These are phyloP conservation scores for Vicia faba DNA, from an alignment of 306 rosid genomes.

Conservation along the genomic window DNA sequence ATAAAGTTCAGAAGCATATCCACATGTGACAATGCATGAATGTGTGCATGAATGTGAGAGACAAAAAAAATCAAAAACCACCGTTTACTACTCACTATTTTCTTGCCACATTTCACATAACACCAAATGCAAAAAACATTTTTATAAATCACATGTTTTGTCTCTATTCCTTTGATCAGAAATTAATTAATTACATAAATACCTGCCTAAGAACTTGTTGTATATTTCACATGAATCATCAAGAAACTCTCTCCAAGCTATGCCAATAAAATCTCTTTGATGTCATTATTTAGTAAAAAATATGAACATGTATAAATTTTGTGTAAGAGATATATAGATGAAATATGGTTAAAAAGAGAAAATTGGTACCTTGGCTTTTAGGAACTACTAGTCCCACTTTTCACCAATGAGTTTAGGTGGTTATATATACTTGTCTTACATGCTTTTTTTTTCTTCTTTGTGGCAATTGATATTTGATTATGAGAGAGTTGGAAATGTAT, in stretches of 20 bases:
- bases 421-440: constrained; percentile 31
- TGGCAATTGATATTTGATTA: constrained; percentile 28
- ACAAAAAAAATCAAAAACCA: constrained; percentile 23
- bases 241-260: not conserved
- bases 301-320: constrained; percentile 9
- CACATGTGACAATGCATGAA: constrained; percentile 32
- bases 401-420: not conserved
- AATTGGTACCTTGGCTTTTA: constrained; percentile 36
- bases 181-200: constrained; percentile 15
- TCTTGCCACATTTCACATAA: constrained; percentile 35
- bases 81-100: constrained; percentile 22
- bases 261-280: constrained; percentile 33
- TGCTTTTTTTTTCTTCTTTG: constrained; percentile 7
- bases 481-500: constrained; percentile 33
- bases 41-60: constrained; percentile 39
- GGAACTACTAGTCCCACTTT: not conserved
- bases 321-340: constrained; percentile 8
- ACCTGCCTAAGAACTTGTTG: constrained; percentile 38
- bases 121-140: constrained; percentile 26
- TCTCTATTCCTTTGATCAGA: constrained; percentile 11
- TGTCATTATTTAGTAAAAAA: constrained; percentile 30
- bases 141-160: constrained; percentile 46
- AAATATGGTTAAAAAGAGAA: constrained; percentile 23
- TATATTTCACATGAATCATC: constrained; percentile 32
- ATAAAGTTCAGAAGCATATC: constrained; percentile 12